Percentiles rank a stretch among this genome's conserved stretches.
These are phyloP conservation scores for Chytriomyces sp. DNA, from an alignment of 192 early-diverging fungal genomes.

Conservation along the genomic window DNA sequence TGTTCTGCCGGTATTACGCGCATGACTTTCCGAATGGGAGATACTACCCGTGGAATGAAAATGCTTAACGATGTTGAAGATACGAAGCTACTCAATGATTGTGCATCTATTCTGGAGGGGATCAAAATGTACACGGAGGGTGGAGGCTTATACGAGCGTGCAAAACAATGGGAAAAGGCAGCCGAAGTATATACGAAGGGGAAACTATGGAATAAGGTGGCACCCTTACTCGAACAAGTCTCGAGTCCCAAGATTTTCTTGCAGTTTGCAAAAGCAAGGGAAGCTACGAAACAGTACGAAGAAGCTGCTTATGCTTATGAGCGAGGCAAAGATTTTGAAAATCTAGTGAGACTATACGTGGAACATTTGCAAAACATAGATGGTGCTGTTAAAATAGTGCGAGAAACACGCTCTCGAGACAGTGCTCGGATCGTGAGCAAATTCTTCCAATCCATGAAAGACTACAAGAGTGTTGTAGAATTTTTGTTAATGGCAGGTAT, in stretches of 20 bases:
- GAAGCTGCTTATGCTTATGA: constrained; percentile 60
- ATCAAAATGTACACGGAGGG: constrained; percentile 54
- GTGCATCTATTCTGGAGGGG: constrained; percentile 50
- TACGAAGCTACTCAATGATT: constrained; percentile 49
- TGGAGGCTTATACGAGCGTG: constrained; percentile 48
- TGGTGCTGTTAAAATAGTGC: constrained; percentile 48
- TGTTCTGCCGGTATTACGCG: constrained; percentile 49
- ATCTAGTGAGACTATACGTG: constrained; percentile 49
- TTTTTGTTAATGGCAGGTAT: constrained; percentile 61
- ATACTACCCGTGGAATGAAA: constrained; percentile 54
- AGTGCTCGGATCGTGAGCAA: constrained; percentile 51
- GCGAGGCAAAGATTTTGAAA: constrained; percentile 52
- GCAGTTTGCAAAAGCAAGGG: constrained; percentile 56
- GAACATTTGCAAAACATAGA: constrained; percentile 57
- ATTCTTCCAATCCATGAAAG: constrained; percentile 48
- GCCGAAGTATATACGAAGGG: constrained; percentile 56
- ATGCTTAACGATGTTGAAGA: constrained; percentile 49
- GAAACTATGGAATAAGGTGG: constrained; percentile 50
- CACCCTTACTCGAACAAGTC: constrained; percentile 40
- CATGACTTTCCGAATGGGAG: constrained; percentile 55
- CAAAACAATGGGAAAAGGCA: constrained; percentile 51
- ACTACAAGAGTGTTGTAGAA: constrained; percentile 58
- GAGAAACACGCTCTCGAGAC: constrained; percentile 54
- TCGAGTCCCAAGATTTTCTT: constrained; percentile 43
- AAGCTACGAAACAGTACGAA: constrained; percentile 44